phyloP scores from a whole-genome alignment of 2,329 filamentous ascomycete species.

The Fusarium irregulare region DNA sequence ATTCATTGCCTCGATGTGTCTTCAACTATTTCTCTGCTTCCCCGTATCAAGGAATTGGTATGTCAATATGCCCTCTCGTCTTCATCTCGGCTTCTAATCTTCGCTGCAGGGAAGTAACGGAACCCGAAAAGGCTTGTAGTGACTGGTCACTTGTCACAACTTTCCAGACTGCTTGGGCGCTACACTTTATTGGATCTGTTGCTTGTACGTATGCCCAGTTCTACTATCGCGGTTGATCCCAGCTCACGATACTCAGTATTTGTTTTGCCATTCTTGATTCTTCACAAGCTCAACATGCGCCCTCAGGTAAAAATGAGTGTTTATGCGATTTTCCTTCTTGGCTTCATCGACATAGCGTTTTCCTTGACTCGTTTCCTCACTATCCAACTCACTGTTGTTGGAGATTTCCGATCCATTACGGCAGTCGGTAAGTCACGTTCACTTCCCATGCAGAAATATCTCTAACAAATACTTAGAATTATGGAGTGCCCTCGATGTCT shows the following conservation, averaged over 20 bases:
- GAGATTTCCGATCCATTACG: constrained; percentile 31
- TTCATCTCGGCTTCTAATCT: not conserved
- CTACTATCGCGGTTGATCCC: fast-evolving
- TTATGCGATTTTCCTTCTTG: constrained; percentile 34
- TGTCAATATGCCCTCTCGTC: fast-evolving
- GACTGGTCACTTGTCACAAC: not conserved
- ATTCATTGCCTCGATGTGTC: constrained; percentile 12
- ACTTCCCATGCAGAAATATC: fast-evolving
- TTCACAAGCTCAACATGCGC: constrained; percentile 31
- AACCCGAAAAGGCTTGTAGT: constrained; percentile 4
- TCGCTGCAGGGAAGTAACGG: not conserved
- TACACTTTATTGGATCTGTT: constrained; percentile 29
- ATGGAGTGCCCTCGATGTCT: constrained; percentile 35
- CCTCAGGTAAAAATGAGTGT: constrained; percentile 25
- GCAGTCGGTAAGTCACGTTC: constrained; percentile 14
- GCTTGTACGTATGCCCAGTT: not conserved
- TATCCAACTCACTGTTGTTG: constrained; percentile 7
- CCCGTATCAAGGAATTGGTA: constrained; percentile 34
- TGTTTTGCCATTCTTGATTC: constrained; percentile 16
- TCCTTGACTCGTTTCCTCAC: constrained; percentile 36
- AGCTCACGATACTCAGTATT: not conserved
- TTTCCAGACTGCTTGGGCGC: constrained; percentile 30
- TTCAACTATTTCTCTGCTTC: constrained; percentile 31
- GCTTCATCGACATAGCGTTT: constrained; percentile 36
- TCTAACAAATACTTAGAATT: constrained; percentile 7